Evolutionary conservation across 129 eudicot genomes (phyloP), one percentile per base, ranked within the genome.

Genomic region (Kitagawia praeruptora): DNA sequence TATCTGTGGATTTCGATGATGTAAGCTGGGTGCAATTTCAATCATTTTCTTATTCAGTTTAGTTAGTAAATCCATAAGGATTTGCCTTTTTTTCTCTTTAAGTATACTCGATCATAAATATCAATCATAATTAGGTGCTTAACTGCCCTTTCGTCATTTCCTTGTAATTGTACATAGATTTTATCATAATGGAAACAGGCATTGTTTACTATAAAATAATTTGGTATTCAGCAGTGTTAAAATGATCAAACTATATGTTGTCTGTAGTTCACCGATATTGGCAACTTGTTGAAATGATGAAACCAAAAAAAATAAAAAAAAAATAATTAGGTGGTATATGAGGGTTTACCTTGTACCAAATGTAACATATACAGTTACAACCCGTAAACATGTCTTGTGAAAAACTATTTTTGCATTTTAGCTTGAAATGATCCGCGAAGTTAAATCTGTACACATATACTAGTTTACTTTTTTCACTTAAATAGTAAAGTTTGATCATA

Each of bases 1-100:
- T 92, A 76, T 85, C 97, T 25, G 85, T 81, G 78, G 99, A 96
- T 79, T 96, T 96, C 75, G 99, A 96, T 78, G 84, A 86, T 85
- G 99, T 96, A 92, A 96, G 99, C 23, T 34, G 75, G 25, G 1
- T 70, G 41, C 47, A 39, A 6, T 38, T 70, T 70, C n/a, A 34
- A 37, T 38, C 2, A 4, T 39, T 38, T 70, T 16, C 34, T 34
- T 3, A 34, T 37, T 37, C 74, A 18, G 21, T 38, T 16, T 70
- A 37, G 28, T 70, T 70, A 39, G 14, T 70, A 38, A 39, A 5
- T 70, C 27, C 45, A 38, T 69, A 14, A 1, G 21, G 5, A 18
- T 18, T 70, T 15, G 14, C 75, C 47, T 37, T 70, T 70, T 38
- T 70, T 38, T 19, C 21, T 70, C 23, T 39, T 39, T 15, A 0